Conservation (phyloP, 352 stramenopile species). For the Globisporangium viniferum region DNA sequence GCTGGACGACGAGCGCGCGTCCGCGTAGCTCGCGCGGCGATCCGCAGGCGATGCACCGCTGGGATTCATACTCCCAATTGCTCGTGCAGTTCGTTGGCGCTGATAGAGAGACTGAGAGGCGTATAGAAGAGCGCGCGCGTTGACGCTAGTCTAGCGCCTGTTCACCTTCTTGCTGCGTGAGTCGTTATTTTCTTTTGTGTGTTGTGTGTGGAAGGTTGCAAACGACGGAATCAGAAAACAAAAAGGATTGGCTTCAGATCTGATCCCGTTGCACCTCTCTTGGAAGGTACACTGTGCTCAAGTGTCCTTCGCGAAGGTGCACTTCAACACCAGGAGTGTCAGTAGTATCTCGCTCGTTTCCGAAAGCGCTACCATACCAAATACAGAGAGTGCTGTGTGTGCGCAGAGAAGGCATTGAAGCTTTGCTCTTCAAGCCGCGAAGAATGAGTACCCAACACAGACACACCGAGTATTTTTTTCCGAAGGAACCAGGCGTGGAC, state of each 20-base stretch:
- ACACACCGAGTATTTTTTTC: no score
- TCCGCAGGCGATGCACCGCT: neutral
- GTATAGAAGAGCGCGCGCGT: neutral
- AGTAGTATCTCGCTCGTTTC: no score
- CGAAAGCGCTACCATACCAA: no score
- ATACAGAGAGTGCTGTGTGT: no score
- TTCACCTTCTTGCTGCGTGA: neutral
- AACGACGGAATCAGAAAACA: neutral
- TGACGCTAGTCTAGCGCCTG: neutral
- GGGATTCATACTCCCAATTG: neutral
- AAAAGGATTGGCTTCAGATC: neutral
- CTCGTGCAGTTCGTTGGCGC: neutral
- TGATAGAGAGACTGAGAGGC: neutral
- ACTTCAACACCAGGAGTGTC: no score
- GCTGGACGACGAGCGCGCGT: constrained; percentile 1
- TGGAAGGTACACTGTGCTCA: neutral
- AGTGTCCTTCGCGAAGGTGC: neutral
- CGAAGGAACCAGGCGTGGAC: no score
- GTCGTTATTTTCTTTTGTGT: neutral
- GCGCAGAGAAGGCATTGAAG: no score
- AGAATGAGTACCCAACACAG: no score
- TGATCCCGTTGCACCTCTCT: neutral
- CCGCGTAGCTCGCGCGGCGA: constrained; percentile 7
- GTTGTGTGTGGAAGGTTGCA: neutral
- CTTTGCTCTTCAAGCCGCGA: no score